Evolutionary conservation across 1,284 basidiomycete species (phyloP), one percentile per base, ranked within the genome.

Genomic region (Bjerkandera adusta): DNA sequence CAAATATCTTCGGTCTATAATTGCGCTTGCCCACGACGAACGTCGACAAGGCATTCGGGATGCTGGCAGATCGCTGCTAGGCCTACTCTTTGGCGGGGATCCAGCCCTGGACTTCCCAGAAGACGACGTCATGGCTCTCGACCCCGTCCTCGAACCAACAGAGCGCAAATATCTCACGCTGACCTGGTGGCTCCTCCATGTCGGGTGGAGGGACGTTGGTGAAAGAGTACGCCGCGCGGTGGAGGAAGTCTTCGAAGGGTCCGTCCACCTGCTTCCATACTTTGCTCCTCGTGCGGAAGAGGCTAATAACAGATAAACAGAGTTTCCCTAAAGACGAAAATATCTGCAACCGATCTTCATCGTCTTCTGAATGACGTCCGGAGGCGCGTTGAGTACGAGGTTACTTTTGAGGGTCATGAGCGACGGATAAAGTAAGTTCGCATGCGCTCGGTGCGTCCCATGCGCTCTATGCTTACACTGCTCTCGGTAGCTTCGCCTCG

Each of bases 181-280:
- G 52, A 89, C 83, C 42, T 96, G 92, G 89, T 95, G 92, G 90
- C 75, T 95, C 38, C 62, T 96, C 45, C 86, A 96, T 58, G 83
- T 89, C 3, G 92, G 93, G 0, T 95, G 92, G 90, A 85, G 86
- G 57, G 81, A 86, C 45, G 75, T 95, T 0, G 81, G 81, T 1
- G 81, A 85, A 53, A 70, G 86, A 18, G 86, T 93, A 1, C 67
- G 82, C 52, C 68, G 75, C 35, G 87, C 81, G 0, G 89, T 93
- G 0, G 85, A 92, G 58, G 85, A 85, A 44, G 85, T 87, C 0
- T 86, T 95, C 51, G 82, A 87, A 49, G 78, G 78, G 90, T 91
- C 53, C 54, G 81, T 72, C 4, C n/a, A 33, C 38, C 18, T 35
- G 39, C 16, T 48, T 10, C 35, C 24, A 4, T 34, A 3, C 13